Conservation (phyloP, 2,329 filamentous ascomycete genomes). For the Xylaria sp. region DNA sequence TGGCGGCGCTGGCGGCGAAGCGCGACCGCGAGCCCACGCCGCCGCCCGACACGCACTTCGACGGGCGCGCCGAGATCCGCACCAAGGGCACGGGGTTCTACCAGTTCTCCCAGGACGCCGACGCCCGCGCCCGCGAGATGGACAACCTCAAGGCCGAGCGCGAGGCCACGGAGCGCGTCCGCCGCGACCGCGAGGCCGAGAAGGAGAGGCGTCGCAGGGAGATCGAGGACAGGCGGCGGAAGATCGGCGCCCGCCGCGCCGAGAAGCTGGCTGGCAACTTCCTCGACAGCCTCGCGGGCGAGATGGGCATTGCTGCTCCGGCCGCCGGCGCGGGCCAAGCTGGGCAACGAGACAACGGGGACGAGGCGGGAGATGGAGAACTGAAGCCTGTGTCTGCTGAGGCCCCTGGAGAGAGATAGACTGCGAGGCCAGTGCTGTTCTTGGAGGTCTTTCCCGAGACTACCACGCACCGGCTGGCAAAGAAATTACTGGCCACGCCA, state of each 20-base stretch:
- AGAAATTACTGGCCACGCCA: no score
- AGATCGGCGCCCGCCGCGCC: constrained; percentile 61
- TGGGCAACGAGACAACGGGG: background rate
- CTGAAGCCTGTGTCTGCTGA: background rate
- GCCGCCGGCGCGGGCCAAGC: background rate
- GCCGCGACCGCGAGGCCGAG: constrained; percentile 71
- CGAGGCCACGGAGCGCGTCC: constrained; percentile 60
- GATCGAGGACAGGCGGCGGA: constrained; percentile 67
- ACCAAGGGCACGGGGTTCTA: constrained; percentile 92
- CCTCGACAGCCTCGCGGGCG: constrained; percentile 43
- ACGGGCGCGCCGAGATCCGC: constrained; percentile 81
- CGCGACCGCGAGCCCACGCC: constrained; percentile 82
- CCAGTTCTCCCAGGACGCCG: constrained; percentile 78
- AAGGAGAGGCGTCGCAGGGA: constrained; percentile 64
- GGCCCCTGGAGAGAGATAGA: no score
- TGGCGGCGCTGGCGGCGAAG: constrained; percentile 78
- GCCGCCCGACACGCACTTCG: constrained; percentile 82
- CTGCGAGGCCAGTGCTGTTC: no score
- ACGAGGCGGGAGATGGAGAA: background rate
- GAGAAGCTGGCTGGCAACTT: constrained; percentile 46
- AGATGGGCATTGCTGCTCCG: constrained; percentile 33
- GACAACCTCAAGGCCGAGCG: constrained; percentile 72
- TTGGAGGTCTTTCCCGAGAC: no score
- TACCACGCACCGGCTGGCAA: no score
- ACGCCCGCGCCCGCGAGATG: constrained; percentile 73